phyloP scores from a whole-genome alignment of 2,329 filamentous ascomycete species.

The Fusarium globosum region DNA sequence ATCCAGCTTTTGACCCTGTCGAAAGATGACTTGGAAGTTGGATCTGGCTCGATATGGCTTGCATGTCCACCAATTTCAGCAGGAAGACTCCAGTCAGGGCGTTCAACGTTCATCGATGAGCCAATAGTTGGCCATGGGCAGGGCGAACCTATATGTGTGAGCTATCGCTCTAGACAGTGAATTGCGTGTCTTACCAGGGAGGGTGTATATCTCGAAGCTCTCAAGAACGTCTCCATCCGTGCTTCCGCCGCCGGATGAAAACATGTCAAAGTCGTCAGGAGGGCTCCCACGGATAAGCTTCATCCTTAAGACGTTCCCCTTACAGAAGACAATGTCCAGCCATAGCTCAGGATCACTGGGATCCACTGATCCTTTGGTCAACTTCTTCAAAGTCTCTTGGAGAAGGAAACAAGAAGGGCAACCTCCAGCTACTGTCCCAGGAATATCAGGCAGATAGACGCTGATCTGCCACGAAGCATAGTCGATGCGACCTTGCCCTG shows the following conservation, averaged over 20 bases:
- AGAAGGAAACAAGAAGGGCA: conserved; percentile 33
- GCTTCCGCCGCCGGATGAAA: background rate
- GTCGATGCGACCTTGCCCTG: conserved; percentile 15
- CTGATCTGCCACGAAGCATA: conserved; percentile 31
- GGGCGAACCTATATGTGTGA: background rate
- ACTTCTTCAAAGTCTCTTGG: conserved; percentile 7
- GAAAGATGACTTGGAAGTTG: conserved; percentile 15
- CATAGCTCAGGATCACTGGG: conserved; percentile 17
- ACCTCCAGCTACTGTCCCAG: background rate
- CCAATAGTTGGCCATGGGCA: conserved; percentile 40
- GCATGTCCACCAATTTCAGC: conserved; percentile 21
- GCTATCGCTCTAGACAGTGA: rapidly evolving
- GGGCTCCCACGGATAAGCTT: conserved; percentile 8
- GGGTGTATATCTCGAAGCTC: conserved; percentile 34
- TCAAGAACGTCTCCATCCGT: conserved; percentile 5
- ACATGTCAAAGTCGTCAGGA: conserved; percentile 28
- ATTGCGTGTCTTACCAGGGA: conserved; percentile 13
- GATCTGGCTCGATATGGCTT: conserved; percentile 28
- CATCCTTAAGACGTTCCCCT: conserved; percentile 24
- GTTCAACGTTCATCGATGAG: conserved; percentile 16
- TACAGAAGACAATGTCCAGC: conserved; percentile 29
- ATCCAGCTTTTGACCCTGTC: conserved; percentile 35
- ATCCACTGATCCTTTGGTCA: conserved; percentile 3
- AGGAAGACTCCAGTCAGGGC: conserved; percentile 5
- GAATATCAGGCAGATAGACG: conserved; percentile 19